Evolutionary conservation across 2,329 filamentous ascomycete species (phyloP).

Genomic region (Leptographium galeiforme): DNA sequence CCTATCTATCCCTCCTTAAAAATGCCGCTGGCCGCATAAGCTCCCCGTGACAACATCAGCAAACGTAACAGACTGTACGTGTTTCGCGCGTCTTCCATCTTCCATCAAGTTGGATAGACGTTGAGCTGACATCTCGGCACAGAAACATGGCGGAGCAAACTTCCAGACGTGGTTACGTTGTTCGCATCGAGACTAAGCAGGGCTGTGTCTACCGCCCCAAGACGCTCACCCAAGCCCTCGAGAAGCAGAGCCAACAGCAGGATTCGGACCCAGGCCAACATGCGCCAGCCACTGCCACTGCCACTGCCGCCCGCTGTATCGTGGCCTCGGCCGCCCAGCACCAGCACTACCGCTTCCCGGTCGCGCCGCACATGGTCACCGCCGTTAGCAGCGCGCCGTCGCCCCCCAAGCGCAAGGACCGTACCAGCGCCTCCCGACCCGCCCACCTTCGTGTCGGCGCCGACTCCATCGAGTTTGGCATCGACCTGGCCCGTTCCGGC

Average conservation of each 20-base stretch:
- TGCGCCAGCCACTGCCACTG: background rate
- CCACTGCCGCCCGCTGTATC: background rate
- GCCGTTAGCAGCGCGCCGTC: background rate
- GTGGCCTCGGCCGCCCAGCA: background rate
- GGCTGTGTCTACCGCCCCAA: background rate
- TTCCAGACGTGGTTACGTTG: background rate
- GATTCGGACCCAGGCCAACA: background rate
- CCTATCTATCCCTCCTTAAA: too few species aligned
- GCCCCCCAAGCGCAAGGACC: background rate
- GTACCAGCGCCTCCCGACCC: background rate
- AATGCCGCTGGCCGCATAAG: too few species aligned
- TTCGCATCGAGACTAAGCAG: constrained; percentile 1
- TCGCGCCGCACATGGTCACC: background rate
- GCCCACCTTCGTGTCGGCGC: background rate
- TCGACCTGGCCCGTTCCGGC: constrained; percentile 1
- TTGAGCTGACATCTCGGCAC: too few species aligned
- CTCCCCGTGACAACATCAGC: too few species aligned
- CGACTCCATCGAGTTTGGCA: background rate
- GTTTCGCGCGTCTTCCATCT: too few species aligned
- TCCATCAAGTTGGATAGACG: too few species aligned
- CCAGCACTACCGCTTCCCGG: background rate
- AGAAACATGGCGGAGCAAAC: too few species aligned
- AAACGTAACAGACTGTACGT: too few species aligned
- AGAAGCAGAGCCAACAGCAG: background rate
- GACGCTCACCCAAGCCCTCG: background rate